Conservation (phyloP, 371 early-diverging fungal species). For the Amoeboaphelidium protococcarum region DNA sequence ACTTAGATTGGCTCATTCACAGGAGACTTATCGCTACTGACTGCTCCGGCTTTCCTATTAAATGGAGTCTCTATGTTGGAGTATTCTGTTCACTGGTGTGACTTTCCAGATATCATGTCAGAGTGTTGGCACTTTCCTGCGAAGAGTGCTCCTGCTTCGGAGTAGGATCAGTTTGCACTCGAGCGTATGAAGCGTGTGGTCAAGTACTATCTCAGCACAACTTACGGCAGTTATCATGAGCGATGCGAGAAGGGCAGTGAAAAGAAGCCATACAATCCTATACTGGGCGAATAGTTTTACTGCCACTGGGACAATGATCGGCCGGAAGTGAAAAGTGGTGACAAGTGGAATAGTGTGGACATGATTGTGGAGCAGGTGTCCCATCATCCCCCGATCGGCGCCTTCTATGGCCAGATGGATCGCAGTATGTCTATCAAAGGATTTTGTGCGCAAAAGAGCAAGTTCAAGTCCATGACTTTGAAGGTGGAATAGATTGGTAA, state of each 20-base stretch:
- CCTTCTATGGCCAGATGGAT: conserved; percentile 33
- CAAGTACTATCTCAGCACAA: conserved; percentile 45
- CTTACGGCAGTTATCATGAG: conserved; percentile 37
- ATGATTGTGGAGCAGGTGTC: conserved; percentile 6
- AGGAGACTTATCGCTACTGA: conserved; percentile 44
- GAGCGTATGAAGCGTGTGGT: conserved; percentile 41
- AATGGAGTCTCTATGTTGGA: conserved; percentile 44
- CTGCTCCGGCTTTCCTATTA: conserved; percentile 46
- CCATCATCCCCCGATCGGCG: conserved; percentile 45
- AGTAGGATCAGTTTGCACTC: background rate
- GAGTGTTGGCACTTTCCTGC: background rate
- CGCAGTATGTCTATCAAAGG: conserved; percentile 37
- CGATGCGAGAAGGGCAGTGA: conserved; percentile 31
- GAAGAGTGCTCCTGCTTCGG: background rate
- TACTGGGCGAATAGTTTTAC: conserved; percentile 49
- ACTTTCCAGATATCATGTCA: conserved; percentile 25
- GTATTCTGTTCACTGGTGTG: conserved; percentile 44
- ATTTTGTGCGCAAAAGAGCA: conserved; percentile 44
- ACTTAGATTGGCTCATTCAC: conserved; percentile 42
- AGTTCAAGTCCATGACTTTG: conserved; percentile 38
- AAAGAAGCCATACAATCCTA: conserved; percentile 67
- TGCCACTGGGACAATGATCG: conserved; percentile 6
- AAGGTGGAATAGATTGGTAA: conserved; percentile 28
- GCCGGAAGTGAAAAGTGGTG: conserved; percentile 25
- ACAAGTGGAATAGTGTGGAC: conserved; percentile 36